phyloP scores from a whole-genome alignment of 306 rosid species.

The Pyrus bretschneideri region DNA sequence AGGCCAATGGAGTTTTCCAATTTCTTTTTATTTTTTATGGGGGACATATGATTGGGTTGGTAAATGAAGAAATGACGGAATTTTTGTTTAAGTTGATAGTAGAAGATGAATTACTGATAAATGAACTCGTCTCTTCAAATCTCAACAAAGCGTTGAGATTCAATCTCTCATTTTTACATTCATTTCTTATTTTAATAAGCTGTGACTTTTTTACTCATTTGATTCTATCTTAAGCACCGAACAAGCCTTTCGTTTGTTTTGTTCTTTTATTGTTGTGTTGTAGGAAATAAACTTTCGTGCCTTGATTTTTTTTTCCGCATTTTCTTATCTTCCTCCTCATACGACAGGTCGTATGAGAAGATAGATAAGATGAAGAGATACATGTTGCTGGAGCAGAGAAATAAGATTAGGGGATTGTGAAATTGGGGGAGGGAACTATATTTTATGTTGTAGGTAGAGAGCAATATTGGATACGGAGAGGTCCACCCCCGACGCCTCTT shows the following conservation, averaged over 20 bases:
- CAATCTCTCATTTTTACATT: neutral
- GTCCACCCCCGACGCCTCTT: neutral
- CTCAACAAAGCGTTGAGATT: neutral
- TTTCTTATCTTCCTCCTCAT: neutral
- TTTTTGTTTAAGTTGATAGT: too few species aligned
- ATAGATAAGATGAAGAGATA: neutral
- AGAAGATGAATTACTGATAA: too few species aligned
- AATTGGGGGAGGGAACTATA: neutral
- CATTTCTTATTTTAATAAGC: neutral
- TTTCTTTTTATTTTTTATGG: neutral
- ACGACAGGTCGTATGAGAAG: neutral
- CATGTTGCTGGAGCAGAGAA: too few species aligned
- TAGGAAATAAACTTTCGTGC: neutral
- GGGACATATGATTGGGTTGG: too few species aligned
- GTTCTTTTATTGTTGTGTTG: neutral
- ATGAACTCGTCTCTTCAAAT: too few species aligned
- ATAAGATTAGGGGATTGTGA: neutral
- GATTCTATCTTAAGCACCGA: too few species aligned
- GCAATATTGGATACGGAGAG: neutral
- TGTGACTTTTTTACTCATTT: too few species aligned
- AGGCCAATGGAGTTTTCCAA: conserved; percentile 1
- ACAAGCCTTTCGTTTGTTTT: neutral
- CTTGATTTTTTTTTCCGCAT: neutral
- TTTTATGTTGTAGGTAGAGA: neutral
- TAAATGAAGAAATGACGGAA: too few species aligned